These are phyloP conservation scores for Ilex asprella DNA, from an alignment of 257 asterid species.

Conservation along the genomic window DNA sequence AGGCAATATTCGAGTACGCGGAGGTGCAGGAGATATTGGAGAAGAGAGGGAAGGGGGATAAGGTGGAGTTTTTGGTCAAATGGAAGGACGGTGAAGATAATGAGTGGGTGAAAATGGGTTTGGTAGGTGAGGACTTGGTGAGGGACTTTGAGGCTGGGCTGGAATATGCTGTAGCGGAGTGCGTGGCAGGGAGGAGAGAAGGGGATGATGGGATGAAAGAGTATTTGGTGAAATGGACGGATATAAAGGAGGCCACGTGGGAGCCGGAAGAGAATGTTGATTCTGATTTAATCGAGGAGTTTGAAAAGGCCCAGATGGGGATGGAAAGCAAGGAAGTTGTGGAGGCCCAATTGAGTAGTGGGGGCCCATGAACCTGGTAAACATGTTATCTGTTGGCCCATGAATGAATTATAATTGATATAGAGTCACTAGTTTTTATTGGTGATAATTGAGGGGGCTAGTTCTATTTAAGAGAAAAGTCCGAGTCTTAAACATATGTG, in stretches of 20 bases:
- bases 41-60: slow-evolving; percentile 75
- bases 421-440: too few relatives aligned
- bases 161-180: slow-evolving; percentile 86
- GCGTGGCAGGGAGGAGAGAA: slow-evolving; percentile 43
- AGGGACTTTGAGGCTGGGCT: slow-evolving; percentile 78
- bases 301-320: slow-evolving; percentile 21
- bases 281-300: slow-evolving; percentile 45
- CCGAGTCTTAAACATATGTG: too few relatives aligned
- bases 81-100: slow-evolving; percentile 86
- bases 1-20: slow-evolving; percentile 69
- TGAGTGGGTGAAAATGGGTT: slow-evolving; percentile 70
- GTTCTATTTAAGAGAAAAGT: too few relatives aligned
- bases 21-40: slow-evolving; percentile 79
- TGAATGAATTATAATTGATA: too few relatives aligned
- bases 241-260: slow-evolving; percentile 84
- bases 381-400: too few relatives aligned
- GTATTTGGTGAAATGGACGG: slow-evolving; percentile 83
- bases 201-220: slow-evolving; percentile 48
- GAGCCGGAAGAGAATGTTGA: slow-evolving; percentile 89
- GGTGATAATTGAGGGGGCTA: too few relatives aligned
- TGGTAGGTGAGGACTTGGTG: slow-evolving; percentile 66
- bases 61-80: slow-evolving; percentile 65
- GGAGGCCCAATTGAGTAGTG: background rate
- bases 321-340: background rate
- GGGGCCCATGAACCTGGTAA: too few relatives aligned